Percentiles rank a stretch among this genome's conserved stretches.
These are phyloP conservation scores for Sclerotinia subarctica DNA, from an alignment of 2,329 filamentous ascomycete genomes.

Conservation along the genomic window DNA sequence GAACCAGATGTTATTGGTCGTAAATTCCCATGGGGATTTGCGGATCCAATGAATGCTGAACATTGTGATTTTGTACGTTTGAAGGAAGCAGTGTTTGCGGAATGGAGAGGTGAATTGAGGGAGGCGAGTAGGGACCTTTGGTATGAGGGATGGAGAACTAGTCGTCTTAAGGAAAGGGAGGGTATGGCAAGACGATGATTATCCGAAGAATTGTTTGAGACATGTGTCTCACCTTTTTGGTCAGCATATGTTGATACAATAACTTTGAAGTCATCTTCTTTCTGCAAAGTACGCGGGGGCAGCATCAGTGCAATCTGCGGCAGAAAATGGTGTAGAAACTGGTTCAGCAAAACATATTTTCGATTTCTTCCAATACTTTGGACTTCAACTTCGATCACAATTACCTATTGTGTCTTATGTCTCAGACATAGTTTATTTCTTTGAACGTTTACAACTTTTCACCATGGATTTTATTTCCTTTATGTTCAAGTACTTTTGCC, in stretches of 20 bases:
- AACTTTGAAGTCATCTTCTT: background rate
- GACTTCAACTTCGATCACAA: background rate
- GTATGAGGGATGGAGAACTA: constrained; percentile 94
- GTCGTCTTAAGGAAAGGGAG: constrained; percentile 46
- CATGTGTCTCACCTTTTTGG: constrained; percentile 10
- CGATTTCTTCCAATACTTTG: background rate
- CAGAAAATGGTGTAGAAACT: background rate
- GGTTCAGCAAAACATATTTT: background rate
- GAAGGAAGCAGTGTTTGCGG: constrained; percentile 86
- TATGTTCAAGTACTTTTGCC: constrained; percentile 10
- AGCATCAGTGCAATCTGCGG: background rate
- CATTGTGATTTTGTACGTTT: constrained; percentile 93
- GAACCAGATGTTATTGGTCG: constrained; percentile 77
- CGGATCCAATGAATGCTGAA: constrained; percentile 83
- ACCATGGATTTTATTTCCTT: background rate
- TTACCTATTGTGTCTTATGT: background rate
- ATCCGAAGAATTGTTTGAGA: background rate
- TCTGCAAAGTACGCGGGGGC: background rate
- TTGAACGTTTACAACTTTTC: background rate
- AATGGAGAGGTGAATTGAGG: constrained; percentile 88
- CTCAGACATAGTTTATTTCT: constrained; percentile 3
- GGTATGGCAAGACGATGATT: constrained; percentile 31
- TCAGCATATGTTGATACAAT: background rate
- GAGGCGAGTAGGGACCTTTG: constrained; percentile 87
- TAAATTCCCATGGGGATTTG: constrained; percentile 94